Base-by-base conservation (phyloP, 345 rosid genomes). In the Turnera subulata region DNA sequence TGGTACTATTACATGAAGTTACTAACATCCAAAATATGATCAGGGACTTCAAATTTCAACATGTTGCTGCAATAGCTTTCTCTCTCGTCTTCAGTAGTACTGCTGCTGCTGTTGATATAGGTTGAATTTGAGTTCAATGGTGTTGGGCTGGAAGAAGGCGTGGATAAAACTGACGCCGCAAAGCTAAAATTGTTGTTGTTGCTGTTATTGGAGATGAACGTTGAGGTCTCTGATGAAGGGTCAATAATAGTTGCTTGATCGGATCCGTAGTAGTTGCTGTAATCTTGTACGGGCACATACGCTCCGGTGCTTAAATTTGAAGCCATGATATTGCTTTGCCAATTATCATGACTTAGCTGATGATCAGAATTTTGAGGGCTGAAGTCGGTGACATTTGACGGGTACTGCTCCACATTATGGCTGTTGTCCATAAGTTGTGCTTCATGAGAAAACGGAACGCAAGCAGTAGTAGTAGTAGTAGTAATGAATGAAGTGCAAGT, bases 31-130 rank as follows among this genome's bases (percentile, higher is more conserved):
- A 84, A 71, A 39, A 82, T 56, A 40, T 83, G 84, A 0, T 81
- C 86, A 1, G 82, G 70, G 60, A 86, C 64, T 67, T 83, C 88
- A 58, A 84, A 82, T 77, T 76, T 79, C 56, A 80, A 64, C 54
- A 80, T 46, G 51, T 73, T 61, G 73, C 93, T 86, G 69, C 87
- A 80, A 47, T 78, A 77, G 70, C 92, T 92, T 52, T 86, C 96
- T 64, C 78, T 77, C 64, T 84, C 98, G 42, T 88, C 98, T 63
- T 86, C 92, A 33, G 78, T 77, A 23, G 48, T 19, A 64, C 79
- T 66, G 76, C 79, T 57, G 51, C 46, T 64, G 14, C 47, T 12
- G 44, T 83, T 80, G 67, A 81, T 61, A 43, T 75, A 75, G 1
- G 84, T 79, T 7, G 96, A 78, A 45, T 73, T 74, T 12, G 96